Base-by-base conservation (phyloP, 129 eudicot species). In the Artemisia annua region DNA sequence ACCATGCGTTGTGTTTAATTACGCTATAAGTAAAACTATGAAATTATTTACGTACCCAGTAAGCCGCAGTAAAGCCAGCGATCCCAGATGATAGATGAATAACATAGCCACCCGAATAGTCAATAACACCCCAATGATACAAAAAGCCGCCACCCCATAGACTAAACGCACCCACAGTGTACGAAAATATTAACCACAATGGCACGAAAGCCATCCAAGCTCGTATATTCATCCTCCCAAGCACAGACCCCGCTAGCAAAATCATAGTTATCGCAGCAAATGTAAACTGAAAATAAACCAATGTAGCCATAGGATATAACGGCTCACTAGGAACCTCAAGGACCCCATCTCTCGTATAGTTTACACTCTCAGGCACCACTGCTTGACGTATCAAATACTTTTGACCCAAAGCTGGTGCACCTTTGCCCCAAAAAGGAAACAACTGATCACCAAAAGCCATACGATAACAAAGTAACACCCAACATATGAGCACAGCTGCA, bases 151-250 rank as follows among this genome's bases (percentile, higher is more conserved):
- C 96, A 8, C 96, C 96, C 96, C 96, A 89, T 2, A 89, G 70
- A 32, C 91, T 89, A 30, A 77, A 89, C 3, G 96, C 91, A 13
- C 96, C 96, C 11, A 86, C 89, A 1, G 96, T 89, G 60, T 89
- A 89, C 0, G 92, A 89, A 71, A 89, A 86, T 1, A 77, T 65
- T 69, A 89, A 79, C 96, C 96, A 89, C 57, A 89, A 80, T 0
- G 96, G 96, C 2, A 89, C 96, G 28, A 89, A 89, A 48, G 96
- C 96, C 96, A 89, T 86, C 96, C 96, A 89, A 2, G 96, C 96
- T 66, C 80, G 76, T 17, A 89, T 89, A 61, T 89, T 89, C 96
- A 89, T 89, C 57, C 96, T 72, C 17, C 87, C 96, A 30, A 89
- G 84, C 7, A 89, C 96, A 0, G 96, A 89, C 0, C 96, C 91